phyloP scores from a whole-genome alignment of 2,329 filamentous ascomycete species.

The Cordyceps farinosa region DNA sequence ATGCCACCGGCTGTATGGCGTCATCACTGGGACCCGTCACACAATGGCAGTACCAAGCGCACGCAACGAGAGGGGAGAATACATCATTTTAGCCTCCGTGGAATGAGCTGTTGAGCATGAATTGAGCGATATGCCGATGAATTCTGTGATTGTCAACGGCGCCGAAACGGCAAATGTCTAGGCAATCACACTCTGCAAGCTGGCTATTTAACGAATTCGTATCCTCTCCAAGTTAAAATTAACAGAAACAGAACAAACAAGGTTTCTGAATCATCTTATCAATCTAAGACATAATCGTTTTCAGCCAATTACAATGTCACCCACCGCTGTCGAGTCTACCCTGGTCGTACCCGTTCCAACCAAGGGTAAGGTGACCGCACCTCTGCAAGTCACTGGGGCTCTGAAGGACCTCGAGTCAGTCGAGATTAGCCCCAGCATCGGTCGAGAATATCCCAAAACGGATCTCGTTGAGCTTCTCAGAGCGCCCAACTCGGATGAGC shows the following conservation, averaged over 20 bases:
- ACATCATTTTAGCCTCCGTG: neutral
- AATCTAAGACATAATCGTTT: neutral
- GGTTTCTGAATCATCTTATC: neutral
- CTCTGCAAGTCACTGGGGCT: slow-evolving; percentile 47
- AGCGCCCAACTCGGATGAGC: slow-evolving; percentile 58
- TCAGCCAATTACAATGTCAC: neutral
- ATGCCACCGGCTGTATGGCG: neutral
- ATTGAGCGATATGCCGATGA: neutral
- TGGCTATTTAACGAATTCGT: neutral
- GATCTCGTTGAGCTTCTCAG: slow-evolving; percentile 59
- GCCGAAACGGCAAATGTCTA: neutral
- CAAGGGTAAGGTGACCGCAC: slow-evolving; percentile 25
- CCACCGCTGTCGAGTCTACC: slow-evolving; percentile 6
- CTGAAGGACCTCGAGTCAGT: slow-evolving; percentile 52
- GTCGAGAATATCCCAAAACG: slow-evolving; percentile 56
- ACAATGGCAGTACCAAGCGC: slow-evolving; percentile 19
- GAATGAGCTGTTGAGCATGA: neutral
- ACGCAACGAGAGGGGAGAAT: neutral
- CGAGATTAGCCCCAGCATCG: slow-evolving; percentile 60
- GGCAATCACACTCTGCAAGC: neutral
- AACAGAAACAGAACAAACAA: neutral
- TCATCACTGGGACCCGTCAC: slow-evolving; percentile 2
- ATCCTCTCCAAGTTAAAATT: neutral
- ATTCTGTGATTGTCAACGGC: neutral
- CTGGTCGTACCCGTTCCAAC: slow-evolving; percentile 10